Percentiles rank a stretch among this genome's conserved stretches.
Evolutionary conservation across 2,329 filamentous ascomycete genomes (phyloP).

Genomic region (Aspergillus costaricaensis): DNA sequence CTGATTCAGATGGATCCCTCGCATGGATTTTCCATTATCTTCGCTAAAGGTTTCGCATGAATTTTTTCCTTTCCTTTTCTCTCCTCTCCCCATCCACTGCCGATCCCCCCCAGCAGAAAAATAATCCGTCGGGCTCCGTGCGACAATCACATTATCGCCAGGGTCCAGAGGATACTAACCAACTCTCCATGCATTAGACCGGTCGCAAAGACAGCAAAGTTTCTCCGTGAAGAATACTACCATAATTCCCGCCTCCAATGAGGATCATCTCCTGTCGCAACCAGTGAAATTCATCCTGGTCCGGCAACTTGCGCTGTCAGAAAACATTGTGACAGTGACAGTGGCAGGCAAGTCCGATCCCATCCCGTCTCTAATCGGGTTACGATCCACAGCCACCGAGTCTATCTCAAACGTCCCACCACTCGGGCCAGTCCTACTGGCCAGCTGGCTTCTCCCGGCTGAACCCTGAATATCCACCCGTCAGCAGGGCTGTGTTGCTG

Average conservation of each 20-base stretch:
- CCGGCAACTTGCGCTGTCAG: not conserved
- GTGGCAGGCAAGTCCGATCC: not conserved
- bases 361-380: slow-evolving; percentile 11
- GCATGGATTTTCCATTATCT: not conserved
- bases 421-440: slow-evolving; percentile 7
- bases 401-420: slow-evolving; percentile 20
- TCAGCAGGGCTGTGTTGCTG: not conserved
- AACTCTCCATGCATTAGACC: not conserved
- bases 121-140: not conserved
- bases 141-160: not conserved
- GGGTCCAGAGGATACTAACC: not conserved
- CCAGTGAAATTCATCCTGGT: not conserved
- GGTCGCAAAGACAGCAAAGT: not conserved
- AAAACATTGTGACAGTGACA: not conserved
- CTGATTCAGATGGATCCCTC: not conserved
- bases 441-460: not conserved
- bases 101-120: not conserved
- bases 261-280: not conserved
- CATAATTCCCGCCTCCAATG: not conserved
- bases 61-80: not conserved
- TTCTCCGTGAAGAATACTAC: not conserved
- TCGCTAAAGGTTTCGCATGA: not conserved
- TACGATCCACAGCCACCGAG: slow-evolving; percentile 17
- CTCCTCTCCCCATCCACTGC: not conserved
- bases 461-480: slow-evolving; percentile 2